A percentile compares a stretch with the other conserved stretches of the same genome.
Evolutionary conservation across 441 rosid species (phyloP).

Genomic region (Brassica balearica): DNA sequence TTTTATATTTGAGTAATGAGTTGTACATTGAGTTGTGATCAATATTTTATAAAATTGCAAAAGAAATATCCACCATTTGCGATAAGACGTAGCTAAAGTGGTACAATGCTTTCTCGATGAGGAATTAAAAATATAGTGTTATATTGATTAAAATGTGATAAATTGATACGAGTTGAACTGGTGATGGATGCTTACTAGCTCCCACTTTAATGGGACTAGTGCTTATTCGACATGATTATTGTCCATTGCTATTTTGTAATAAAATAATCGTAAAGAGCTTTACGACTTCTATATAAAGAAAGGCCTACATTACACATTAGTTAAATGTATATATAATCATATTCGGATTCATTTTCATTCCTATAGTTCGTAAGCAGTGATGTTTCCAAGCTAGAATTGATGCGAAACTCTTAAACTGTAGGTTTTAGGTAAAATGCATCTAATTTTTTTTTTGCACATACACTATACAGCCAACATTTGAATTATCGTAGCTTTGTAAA

Average conservation of each 20-base stretch:
- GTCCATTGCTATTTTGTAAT: constrained; percentile 34
- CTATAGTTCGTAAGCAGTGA: constrained; percentile 1
- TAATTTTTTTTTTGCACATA: neutral
- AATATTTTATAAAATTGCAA: neutral
- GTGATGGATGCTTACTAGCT: constrained; percentile 37
- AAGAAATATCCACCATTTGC: constrained; percentile 4
- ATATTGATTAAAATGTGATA: neutral
- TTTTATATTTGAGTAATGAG: neutral
- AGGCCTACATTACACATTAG: constrained; percentile 23
- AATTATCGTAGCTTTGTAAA: neutral
- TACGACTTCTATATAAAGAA: constrained; percentile 19
- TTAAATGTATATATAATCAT: constrained; percentile 25
- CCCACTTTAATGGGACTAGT: constrained; percentile 53
- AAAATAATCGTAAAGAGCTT: constrained; percentile 43
- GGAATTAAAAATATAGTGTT: constrained; percentile 4
- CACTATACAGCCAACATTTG: neutral
- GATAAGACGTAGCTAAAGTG: constrained; percentile 32
- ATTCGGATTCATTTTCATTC: constrained; percentile 3
- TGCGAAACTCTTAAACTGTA: neutral
- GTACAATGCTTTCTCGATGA: constrained; percentile 34
- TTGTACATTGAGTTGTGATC: constrained; percentile 1
- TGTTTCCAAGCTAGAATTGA: neutral
- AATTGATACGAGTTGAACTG: constrained; percentile 26
- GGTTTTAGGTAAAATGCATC: neutral
- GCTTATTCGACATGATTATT: constrained; percentile 53